These are phyloP conservation scores for Colletotrichum siamense DNA, from an alignment of 2,329 filamentous ascomycete species.

Conservation along the genomic window DNA sequence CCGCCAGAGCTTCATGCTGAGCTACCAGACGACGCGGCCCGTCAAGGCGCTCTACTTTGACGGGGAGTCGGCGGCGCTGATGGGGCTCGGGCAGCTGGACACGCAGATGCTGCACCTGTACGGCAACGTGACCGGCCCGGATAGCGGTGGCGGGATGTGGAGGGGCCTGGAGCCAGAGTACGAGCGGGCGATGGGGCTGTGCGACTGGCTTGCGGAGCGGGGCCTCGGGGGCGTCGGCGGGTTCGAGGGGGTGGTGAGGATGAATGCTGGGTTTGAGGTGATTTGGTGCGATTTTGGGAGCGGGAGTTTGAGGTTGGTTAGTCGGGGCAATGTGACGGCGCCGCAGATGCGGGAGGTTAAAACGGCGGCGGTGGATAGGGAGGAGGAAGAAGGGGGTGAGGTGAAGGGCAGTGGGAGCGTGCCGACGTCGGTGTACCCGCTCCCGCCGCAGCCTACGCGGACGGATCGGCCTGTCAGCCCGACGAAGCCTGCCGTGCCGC, in stretches of 20 bases:
- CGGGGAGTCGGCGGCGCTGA: conserved; percentile 53
- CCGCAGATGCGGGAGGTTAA: conserved; percentile 36
- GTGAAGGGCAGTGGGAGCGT: neutral
- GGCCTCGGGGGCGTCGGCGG: conserved; percentile 50
- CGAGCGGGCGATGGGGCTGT: conserved; percentile 49
- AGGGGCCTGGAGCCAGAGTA: conserved; percentile 50
- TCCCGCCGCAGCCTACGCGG: conserved; percentile 40
- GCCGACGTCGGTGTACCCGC: conserved; percentile 35
- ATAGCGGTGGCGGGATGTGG: conserved; percentile 24
- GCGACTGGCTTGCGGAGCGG: conserved; percentile 45
- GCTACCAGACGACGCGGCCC: conserved; percentile 50
- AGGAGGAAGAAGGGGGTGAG: conserved; percentile 6
- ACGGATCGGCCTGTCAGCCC: conserved; percentile 39
- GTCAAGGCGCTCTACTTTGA: conserved; percentile 54
- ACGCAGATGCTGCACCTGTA: conserved; percentile 56
- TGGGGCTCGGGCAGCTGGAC: conserved; percentile 50
- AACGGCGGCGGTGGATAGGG: neutral
- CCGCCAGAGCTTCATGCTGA: conserved; percentile 49
- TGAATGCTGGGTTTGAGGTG: conserved; percentile 58
- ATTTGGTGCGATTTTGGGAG: conserved; percentile 58
- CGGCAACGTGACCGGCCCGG: conserved; percentile 47
- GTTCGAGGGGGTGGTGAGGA: conserved; percentile 54
- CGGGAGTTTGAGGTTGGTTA: conserved; percentile 44
- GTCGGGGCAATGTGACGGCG: conserved; percentile 49
- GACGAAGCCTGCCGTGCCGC: conserved; percentile 37